phyloP scores from a whole-genome alignment of 1,139 yeast genomes.

The Hemisphaericaspora subhashii region DNA sequence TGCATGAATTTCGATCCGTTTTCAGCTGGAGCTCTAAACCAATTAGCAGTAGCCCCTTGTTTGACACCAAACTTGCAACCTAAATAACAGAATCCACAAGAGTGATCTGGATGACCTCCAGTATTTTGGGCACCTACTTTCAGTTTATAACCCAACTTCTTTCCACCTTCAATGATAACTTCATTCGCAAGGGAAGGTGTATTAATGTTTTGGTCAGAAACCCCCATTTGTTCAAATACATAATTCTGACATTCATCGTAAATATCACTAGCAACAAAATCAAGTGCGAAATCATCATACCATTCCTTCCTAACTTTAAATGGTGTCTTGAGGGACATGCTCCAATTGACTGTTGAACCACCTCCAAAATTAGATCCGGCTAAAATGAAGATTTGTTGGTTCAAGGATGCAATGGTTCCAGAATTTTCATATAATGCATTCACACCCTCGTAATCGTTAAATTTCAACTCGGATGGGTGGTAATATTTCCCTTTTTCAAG shows the following conservation, averaged over 20 bases:
- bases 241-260: slow-evolving; percentile 50
- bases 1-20: slow-evolving; percentile 52
- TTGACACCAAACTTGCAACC: slow-evolving; percentile 60
- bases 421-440: slow-evolving; percentile 40
- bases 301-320: slow-evolving; percentile 56
- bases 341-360: slow-evolving; percentile 63
- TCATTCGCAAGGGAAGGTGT: slow-evolving; percentile 52
- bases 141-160: slow-evolving; percentile 47
- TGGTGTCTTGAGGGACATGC: slow-evolving; percentile 57
- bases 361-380: slow-evolving; percentile 65
- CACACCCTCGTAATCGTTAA: slow-evolving; percentile 42
- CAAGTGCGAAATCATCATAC: slow-evolving; percentile 49
- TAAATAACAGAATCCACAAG: slow-evolving; percentile 52
- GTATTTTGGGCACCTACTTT: slow-evolving; percentile 49
- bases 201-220: slow-evolving; percentile 36
- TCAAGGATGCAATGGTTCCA: slow-evolving; percentile 35
- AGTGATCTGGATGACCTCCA: slow-evolving; percentile 47
- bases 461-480: slow-evolving; percentile 34
- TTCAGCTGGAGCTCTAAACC: slow-evolving; percentile 54
- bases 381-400: slow-evolving; percentile 40
- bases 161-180: slow-evolving; percentile 46
- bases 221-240: slow-evolving; percentile 55
- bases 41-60: slow-evolving; percentile 52
- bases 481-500: slow-evolving; percentile 55
- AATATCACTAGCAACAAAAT: slow-evolving; percentile 47